Evolutionary conservation across 225 moss, liverwort and hornwort genomes (phyloP).

Genomic region (Physcomitrellopsis africana): DNA sequence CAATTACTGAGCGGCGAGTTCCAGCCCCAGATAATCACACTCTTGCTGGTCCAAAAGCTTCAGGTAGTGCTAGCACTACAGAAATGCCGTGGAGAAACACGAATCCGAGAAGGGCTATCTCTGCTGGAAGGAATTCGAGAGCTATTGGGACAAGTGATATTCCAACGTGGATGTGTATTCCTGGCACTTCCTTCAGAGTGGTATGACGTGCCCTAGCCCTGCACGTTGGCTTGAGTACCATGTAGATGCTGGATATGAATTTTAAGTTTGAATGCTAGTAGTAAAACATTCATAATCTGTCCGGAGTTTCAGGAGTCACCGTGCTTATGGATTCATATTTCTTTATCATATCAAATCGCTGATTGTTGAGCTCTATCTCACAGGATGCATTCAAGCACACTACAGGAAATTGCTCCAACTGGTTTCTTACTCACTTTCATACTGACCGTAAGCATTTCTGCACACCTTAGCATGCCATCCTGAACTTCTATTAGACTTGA

Average conservation of each 20-base stretch:
- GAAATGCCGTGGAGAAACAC: slow-evolving; percentile 23
- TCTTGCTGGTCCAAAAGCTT: slow-evolving; percentile 33
- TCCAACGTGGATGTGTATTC: slow-evolving; percentile 96
- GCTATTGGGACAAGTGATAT: slow-evolving; percentile 34
- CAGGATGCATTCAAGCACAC: slow-evolving; percentile 96
- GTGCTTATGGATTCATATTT: slow-evolving; percentile 7
- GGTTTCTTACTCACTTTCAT: slow-evolving; percentile 99
- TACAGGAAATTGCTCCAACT: slow-evolving; percentile 77
- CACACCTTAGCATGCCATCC: slow-evolving; percentile 19
- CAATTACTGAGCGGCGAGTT: slow-evolving; percentile 35
- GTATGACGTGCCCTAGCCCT: slow-evolving; percentile 45
- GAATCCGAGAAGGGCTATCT: slow-evolving; percentile 34
- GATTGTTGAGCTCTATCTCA: slow-evolving; percentile 30
- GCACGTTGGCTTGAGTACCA: slow-evolving; percentile 1
- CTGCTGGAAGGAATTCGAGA: slow-evolving; percentile 31
- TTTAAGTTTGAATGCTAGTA: slow-evolving; percentile 20
- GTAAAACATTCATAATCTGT: slow-evolving; percentile 18
- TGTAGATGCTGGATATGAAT: not conserved
- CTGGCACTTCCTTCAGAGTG: slow-evolving; percentile 97
- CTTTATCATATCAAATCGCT: slow-evolving; percentile 14
- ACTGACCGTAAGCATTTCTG: slow-evolving; percentile 84
- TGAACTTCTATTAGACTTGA: slow-evolving; percentile 4
- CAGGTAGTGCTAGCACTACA: slow-evolving; percentile 25
- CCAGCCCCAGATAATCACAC: slow-evolving; percentile 27
- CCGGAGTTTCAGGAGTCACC: slow-evolving; percentile 3